phyloP scores from a whole-genome alignment of 176 grass and related monocot species.

The Zea luxurians region DNA sequence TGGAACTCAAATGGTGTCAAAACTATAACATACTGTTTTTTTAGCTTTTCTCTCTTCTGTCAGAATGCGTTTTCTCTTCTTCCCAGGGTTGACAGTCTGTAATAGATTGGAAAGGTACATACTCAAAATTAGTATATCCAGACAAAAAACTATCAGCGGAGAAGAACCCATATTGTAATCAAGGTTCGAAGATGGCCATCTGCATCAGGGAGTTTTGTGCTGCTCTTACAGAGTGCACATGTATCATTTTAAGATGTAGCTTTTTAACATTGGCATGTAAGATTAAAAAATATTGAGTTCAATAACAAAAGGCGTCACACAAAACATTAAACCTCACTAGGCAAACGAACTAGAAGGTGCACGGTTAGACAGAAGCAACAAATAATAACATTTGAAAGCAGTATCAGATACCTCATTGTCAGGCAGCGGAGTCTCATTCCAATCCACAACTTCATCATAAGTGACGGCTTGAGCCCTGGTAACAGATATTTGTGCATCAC shows the following conservation, averaged over 20 bases:
- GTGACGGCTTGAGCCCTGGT: slow-evolving; percentile 33
- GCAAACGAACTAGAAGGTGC: neutral
- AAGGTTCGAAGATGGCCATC: slow-evolving; percentile 9
- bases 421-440: slow-evolving; percentile 36
- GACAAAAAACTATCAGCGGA: slow-evolving; percentile 27
- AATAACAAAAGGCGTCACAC: slow-evolving; percentile 7
- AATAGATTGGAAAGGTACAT: slow-evolving; percentile 33
- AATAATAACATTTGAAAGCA: neutral
- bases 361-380: slow-evolving; percentile 29
- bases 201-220: slow-evolving; percentile 1
- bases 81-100: slow-evolving; percentile 49
- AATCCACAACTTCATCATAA: slow-evolving; percentile 50
- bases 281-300: neutral
- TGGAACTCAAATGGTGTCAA: slow-evolving; percentile 19
- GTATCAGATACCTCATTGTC: slow-evolving; percentile 33
- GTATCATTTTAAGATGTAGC: slow-evolving; percentile 4
- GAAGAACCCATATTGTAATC: slow-evolving; percentile 12
- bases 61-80: slow-evolving; percentile 61
- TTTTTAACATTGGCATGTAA: slow-evolving; percentile 16
- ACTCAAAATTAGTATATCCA: slow-evolving; percentile 16
- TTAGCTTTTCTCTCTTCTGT: slow-evolving; percentile 79
- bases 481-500: slow-evolving; percentile 25
- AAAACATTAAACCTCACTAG: slow-evolving; percentile 26
- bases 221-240: neutral
- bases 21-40: slow-evolving; percentile 52